phyloP scores from a whole-genome alignment of 805 yeast species.

The Teunomyces kruisii region DNA sequence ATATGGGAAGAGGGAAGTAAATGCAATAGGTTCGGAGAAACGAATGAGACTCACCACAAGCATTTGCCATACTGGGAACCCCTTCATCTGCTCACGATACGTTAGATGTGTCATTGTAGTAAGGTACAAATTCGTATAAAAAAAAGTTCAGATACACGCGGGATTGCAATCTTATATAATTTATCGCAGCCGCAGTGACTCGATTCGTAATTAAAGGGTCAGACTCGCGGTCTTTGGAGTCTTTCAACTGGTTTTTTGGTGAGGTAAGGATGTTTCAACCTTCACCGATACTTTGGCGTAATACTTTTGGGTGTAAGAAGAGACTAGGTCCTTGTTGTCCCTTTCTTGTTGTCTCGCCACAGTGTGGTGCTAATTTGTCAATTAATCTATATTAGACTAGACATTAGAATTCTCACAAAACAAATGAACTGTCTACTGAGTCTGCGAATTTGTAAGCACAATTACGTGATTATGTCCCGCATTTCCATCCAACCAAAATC shows the following conservation, averaged over 20 bases:
- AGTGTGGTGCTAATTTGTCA: neutral
- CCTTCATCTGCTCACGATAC: slow-evolving; percentile 50
- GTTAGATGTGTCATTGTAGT: slow-evolving; percentile 3
- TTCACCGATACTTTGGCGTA: no score
- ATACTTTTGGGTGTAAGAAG: neutral
- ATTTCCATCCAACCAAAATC: no score
- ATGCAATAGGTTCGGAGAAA: slow-evolving; percentile 62
- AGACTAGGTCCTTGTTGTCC: no score
- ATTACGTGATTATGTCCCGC: no score
- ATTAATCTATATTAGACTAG: neutral
- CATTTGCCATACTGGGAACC: slow-evolving; percentile 57
- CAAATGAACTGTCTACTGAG: no score
- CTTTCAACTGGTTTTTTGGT: no score
- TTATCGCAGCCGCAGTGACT: neutral
- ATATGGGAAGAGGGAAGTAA: slow-evolving; percentile 64
- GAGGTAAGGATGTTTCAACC: no score
- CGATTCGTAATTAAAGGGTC: no score
- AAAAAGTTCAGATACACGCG: neutral
- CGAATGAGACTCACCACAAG: slow-evolving; percentile 42
- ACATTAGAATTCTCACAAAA: no score
- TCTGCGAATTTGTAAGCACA: no score
- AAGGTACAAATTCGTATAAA: neutral
- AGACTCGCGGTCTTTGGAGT: no score
- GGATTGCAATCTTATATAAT: neutral
- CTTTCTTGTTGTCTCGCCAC: neutral